A percentile compares a stretch with the other conserved stretches of the same genome.
These are phyloP conservation scores for Rostrohypoxylon terebratum DNA, from an alignment of 495 filamentous ascomycete genomes.

Conservation along the genomic window DNA sequence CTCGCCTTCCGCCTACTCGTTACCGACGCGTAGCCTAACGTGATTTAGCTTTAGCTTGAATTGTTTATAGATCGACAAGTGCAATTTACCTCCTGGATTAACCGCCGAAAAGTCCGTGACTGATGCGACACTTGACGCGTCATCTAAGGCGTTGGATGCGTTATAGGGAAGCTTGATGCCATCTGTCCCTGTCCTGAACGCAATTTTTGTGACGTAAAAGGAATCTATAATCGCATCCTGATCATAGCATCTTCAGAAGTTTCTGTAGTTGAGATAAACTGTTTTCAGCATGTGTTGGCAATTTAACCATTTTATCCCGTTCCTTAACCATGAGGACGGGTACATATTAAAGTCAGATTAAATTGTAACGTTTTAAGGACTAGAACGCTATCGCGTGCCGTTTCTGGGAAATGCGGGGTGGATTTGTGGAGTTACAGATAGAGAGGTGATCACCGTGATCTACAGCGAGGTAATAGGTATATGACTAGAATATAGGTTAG, in stretches of 20 bases:
- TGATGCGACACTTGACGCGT: constrained; percentile 36
- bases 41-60: constrained; percentile 57
- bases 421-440: constrained; percentile 8
- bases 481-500: not conserved
- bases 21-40: constrained; percentile 58
- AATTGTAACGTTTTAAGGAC: constrained; percentile 2
- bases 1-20: constrained; percentile 57
- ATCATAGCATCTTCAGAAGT: not conserved
- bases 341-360: constrained; percentile 11
- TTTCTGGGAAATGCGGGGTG: constrained; percentile 26
- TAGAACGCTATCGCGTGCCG: constrained; percentile 12
- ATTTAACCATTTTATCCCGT: constrained; percentile 10
- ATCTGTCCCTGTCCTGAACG: constrained; percentile 32
- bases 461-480: constrained; percentile 2
- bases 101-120: constrained; percentile 22
- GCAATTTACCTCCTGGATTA: constrained; percentile 37
- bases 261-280: not conserved
- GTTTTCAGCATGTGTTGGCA: constrained; percentile 28
- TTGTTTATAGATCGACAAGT: constrained; percentile 56
- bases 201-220: constrained; percentile 25
- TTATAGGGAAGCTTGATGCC: constrained; percentile 24
- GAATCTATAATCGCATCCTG: constrained; percentile 7
- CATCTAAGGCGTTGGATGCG: constrained; percentile 4
- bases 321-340: constrained; percentile 1
- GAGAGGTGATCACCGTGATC: constrained; percentile 1